Conservation (phyloP, 306 rosid species). For the Comarum palustre region DNA sequence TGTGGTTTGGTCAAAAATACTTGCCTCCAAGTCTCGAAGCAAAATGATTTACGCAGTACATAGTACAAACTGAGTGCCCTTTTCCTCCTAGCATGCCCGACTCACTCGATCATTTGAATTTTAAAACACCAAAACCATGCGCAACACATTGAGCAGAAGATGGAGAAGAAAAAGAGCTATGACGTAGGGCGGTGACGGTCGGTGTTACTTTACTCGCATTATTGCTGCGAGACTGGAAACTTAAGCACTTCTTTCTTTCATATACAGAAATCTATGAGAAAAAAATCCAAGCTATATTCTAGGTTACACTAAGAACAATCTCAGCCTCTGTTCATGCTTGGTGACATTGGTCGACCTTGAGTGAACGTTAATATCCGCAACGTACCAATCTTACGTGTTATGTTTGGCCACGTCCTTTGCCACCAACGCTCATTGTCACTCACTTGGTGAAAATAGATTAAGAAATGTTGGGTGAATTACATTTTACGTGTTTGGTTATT, state of each 20-base stretch:
- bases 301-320: background rate
- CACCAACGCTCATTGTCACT: too few species aligned
- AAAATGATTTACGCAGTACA: background rate
- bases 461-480: too few species aligned
- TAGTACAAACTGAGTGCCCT: background rate
- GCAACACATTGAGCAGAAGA: background rate
- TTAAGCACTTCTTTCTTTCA: background rate
- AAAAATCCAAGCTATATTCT: background rate
- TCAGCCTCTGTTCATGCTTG: background rate
- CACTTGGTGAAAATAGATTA: too few species aligned
- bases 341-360: background rate
- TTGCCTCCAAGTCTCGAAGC: too few species aligned
- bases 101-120: background rate
- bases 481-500: too few species aligned
- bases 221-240: background rate
- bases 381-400: too few species aligned
- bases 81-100: constrained; percentile 6
- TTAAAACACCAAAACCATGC: background rate
- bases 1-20: too few species aligned
- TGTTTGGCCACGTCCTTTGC: background rate
- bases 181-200: constrained; percentile 18
- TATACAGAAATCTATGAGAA: background rate
- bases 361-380: too few species aligned
- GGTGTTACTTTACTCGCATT: constrained; percentile 14
- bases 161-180: background rate